Base-by-base conservation (phyloP, 805 yeast species). In the Lachancea thermotolerans region DNA sequence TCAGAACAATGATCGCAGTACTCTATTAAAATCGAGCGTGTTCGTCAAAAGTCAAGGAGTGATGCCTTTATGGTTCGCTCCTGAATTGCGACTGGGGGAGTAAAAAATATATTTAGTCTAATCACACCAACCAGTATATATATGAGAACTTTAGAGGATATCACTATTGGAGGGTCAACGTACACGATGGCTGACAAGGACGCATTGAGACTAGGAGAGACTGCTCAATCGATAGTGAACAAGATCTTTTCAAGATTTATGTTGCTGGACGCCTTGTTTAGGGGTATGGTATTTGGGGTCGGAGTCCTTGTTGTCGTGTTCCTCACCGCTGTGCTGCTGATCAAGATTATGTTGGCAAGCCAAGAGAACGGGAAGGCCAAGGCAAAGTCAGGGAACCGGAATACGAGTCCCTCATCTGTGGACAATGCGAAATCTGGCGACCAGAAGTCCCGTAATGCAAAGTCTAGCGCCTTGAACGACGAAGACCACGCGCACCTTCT, bases 211-310 rank as follows among this genome's bases (percentile, higher is more conserved):
- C 33, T 32, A 10, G 10, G 21, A 9, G 28, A 18, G 32, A 11
- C 27, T 10, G 14, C 18, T 18, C 29, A 28, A 29, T 32, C 14
- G 18, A 14, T 36, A 7, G 14, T 31, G 11, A 16, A 37, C 29
- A n/a, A 7, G 16, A 10, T 48, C 16, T 11, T 44, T 27, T 27
- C 39, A 6, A 32, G 32, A 35, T 48, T 48, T 33, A 25, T 41
- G 25, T 10, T 36, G 36, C 32, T 48, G 8, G 48, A 48, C 37
- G 50, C 44, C 35, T 15, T 44, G 4, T 35, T 44, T 30, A 48
- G 44, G 40, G 50, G 50, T 11, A 10, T 48, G 29, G n/a, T 48
- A 12, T 37, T 44, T 34, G 44, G 48, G n/a, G 21, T 38, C 2
- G 44, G 44, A 25, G 41, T 43, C 32, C 37, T 45, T 2, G 32